A percentile compares a stretch with the other conserved stretches of the same genome.
Conservation (phyloP, 2,329 filamentous ascomycete genomes). For the Exophiala calicioides region DNA sequence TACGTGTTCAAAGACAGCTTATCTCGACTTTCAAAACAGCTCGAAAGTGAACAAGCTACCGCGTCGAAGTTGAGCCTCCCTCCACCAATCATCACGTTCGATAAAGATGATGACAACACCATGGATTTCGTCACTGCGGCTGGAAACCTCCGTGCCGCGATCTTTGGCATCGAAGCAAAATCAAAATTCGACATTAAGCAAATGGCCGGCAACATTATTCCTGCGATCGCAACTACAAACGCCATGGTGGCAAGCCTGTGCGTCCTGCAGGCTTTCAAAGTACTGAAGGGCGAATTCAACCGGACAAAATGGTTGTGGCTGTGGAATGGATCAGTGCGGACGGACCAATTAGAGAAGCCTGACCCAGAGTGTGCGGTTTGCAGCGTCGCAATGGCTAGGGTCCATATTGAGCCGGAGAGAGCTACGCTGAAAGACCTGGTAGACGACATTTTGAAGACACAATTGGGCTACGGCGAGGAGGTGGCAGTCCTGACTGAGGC, state of each 20-base stretch:
- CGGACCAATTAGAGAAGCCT: constrained; percentile 64
- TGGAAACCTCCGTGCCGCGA: constrained; percentile 81
- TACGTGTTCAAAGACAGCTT: constrained; percentile 82
- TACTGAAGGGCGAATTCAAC: constrained; percentile 70
- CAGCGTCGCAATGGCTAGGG: constrained; percentile 67
- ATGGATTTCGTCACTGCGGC: constrained; percentile 90
- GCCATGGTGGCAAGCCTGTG: constrained; percentile 92
- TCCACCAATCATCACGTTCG: constrained; percentile 73
- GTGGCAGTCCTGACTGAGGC: constrained; percentile 74
- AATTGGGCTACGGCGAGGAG: constrained; percentile 78
- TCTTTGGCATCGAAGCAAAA: constrained; percentile 86
- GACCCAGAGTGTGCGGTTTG: constrained; percentile 85
- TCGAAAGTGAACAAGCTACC: constrained; percentile 63
- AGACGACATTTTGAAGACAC: constrained; percentile 66
- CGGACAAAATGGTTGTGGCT: constrained; percentile 84
- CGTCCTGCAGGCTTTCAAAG: constrained; percentile 89
- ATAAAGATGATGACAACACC: constrained; percentile 95
- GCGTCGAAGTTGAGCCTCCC: constrained; percentile 46
- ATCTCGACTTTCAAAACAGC: constrained; percentile 70
- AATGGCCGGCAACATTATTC: constrained; percentile 99
- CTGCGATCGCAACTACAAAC: constrained; percentile 96
- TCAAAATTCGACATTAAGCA: constrained; percentile 97
- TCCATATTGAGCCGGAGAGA: constrained; percentile 67
- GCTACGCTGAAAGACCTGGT: constrained; percentile 81
- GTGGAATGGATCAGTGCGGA: constrained; percentile 58